Evolutionary conservation across 2,329 filamentous ascomycete genomes (phyloP), one percentile per base, ranked within the genome.

Genomic region (Beauveria sp.): DNA sequence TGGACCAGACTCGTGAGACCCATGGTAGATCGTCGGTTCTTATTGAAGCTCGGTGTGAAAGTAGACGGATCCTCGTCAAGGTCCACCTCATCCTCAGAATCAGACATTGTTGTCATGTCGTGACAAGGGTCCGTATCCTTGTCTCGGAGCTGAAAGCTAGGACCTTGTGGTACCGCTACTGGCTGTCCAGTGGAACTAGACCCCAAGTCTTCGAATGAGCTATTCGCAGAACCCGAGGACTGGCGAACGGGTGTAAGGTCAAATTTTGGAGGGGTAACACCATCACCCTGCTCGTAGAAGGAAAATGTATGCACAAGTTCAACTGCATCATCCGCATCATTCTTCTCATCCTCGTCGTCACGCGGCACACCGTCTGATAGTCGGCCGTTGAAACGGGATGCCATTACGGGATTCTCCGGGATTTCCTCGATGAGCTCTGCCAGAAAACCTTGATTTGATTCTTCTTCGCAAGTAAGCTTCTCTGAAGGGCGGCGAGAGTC

Each of bases 1-100:
- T 81, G 76, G 4, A 84, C 84, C 43, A 91, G 74, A 26, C 86
- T 84, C 1, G 86, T 88, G 64, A 89, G 87, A 2, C 85, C 85
- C 65, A 74, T 67, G 2, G 70, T 72, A 3, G 70, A 72, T 22
- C 72, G 68, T 28, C 71, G 67, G 26, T 71, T 69, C 26, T 63
- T 62, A 20, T 63, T 67, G 3, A 73, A 73, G 10, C 73, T 77
- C 2, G 81, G 81, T 0, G 81, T 82, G 1, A 74, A 67, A 2
- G 76, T 75, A 8, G 72, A 70, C 3, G 66, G 63, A 14, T 70
- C 69, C 28, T 72, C 68, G 3, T 69, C 68, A 5, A 72, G 64
- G 6, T 67, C 66, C 26, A 65, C 63, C 43, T 86, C 82, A 56
- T 84, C 81, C 43, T 86, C 83, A 0, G 80, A 83, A 5, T 86